phyloP scores from a whole-genome alignment of 495 filamentous ascomycete genomes.

The Articulospora tetracladia region DNA sequence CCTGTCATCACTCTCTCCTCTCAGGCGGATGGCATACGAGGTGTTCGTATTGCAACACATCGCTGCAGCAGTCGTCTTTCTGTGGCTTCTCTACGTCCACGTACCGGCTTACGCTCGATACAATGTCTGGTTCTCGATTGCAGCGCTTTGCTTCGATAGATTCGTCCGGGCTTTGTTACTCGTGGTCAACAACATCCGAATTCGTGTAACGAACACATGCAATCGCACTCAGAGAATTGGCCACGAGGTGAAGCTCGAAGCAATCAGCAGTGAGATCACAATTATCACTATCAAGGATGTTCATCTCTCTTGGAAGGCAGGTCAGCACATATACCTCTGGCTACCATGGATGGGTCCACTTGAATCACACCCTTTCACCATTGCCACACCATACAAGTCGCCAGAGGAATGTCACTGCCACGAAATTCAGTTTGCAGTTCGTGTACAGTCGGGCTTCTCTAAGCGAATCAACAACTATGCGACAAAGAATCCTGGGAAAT shows the following conservation, averaged over 20 bases:
- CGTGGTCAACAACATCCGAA: constrained; percentile 60
- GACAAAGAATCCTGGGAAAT: constrained; percentile 32
- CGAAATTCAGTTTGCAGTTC: constrained; percentile 68
- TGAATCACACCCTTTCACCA: constrained; percentile 81
- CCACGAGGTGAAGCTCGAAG: constrained; percentile 58
- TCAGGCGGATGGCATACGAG: constrained; percentile 70
- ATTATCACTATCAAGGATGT: constrained; percentile 66
- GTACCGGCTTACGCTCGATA: constrained; percentile 50
- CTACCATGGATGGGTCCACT: constrained; percentile 62
- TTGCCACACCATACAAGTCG: constrained; percentile 46
- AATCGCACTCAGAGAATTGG: constrained; percentile 33
- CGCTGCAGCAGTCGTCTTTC: constrained; percentile 59
- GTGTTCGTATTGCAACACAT: constrained; percentile 81
- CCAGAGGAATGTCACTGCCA: constrained; percentile 46
- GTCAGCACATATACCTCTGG: constrained; percentile 77
- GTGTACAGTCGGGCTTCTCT: constrained; percentile 69
- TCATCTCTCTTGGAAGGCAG: constrained; percentile 66
- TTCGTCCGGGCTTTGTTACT: constrained; percentile 44
- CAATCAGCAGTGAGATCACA: constrained; percentile 56
- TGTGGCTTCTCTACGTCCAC: constrained; percentile 65
- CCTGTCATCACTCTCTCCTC: constrained; percentile 61
- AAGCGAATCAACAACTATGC: constrained; percentile 61
- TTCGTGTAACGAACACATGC: constrained; percentile 30
- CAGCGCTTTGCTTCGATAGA: constrained; percentile 67
- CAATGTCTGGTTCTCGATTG: constrained; percentile 73